Evolutionary conservation across 768 basidiomycete genomes (phyloP).

Genomic region (Favolaschia claudopus): DNA sequence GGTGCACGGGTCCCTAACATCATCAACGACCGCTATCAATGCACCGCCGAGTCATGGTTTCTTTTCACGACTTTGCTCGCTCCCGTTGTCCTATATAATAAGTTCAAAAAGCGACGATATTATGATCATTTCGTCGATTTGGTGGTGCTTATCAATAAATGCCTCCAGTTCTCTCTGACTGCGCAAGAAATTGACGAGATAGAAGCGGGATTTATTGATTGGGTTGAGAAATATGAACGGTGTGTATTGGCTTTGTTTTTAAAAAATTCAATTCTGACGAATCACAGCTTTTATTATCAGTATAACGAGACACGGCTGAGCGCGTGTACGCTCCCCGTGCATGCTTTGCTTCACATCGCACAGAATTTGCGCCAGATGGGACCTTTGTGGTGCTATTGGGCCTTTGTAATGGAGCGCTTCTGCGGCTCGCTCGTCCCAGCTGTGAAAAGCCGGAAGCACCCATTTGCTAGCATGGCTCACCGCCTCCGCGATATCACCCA

Average conservation of each 20-base stretch:
- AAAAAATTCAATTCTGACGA: no score
- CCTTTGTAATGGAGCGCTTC: constrained; percentile 15
- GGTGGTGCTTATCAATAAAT: neutral
- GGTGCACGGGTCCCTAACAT: constrained; percentile 37
- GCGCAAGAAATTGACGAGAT: neutral
- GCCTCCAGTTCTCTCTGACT: neutral
- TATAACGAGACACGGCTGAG: neutral
- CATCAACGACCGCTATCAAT: constrained; percentile 25
- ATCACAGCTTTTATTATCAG: constrained; percentile 23
- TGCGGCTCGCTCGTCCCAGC: constrained; percentile 3
- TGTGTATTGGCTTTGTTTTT: no score
- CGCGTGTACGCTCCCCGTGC: constrained; percentile 12
- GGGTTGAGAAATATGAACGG: constrained; percentile 16
- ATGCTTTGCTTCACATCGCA: constrained; percentile 7
- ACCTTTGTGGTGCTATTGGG: constrained; percentile 11
- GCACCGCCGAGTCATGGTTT: constrained; percentile 39
- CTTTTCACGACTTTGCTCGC: constrained; percentile 39
- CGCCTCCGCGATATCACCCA: constrained; percentile 9
- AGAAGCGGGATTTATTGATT: neutral
- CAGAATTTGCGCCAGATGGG: neutral
- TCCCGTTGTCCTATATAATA: constrained; percentile 29
- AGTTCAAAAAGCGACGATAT: neutral
- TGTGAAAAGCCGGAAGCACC: constrained; percentile 2
- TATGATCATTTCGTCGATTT: constrained; percentile 12
- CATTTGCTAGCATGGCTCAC: constrained; percentile 6